Base-by-base conservation (phyloP, 768 basidiomycete species). In the Suillus brevipes region DNA sequence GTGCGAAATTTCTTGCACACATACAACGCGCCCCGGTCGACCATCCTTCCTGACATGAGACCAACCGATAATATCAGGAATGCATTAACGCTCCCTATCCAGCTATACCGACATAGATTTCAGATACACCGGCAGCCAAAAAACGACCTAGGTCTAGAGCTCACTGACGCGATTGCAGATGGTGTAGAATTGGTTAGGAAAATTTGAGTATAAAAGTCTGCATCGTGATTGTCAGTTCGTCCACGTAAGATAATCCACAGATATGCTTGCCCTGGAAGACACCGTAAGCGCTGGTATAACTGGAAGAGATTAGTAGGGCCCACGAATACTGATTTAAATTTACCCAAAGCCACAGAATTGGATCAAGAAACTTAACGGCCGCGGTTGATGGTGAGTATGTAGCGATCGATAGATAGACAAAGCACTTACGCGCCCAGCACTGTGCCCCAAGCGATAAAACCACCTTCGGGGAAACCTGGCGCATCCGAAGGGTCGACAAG, bases 11-110 rank as follows among this genome's bases (percentile, higher is more conserved):
- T 14, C 38, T 61, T 18, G 16, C 31, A 42, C 34, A 63, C 80
- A 25, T 66, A 82, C 82, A 84, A 85, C 71, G 83, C 81, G 43
- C 86, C 86, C 14, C 71, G 77, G 62, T 87, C 86, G 67, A 83
- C 83, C 6, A 81, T 77, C 20, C 79, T 77, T 3, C 86, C 85
- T n/a, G 81, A 77, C 56, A 85, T 68, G 34, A 85, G 70, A 1
- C 84, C 84, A 45, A 77, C 75, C 0, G 80, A 78, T 31, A 85
- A 67, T 6, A 81, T 70, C 12, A 86, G 68, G 61, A 83, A 79
- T 2, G 83, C 68, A 61, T 85, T 83, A 4, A 80, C 74, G 57
- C 84, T 83, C 31, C 85, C 86, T 67, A 87, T 81, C 78, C 78
- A 81, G 8, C 77, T 79, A 62, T 43, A 59, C 38, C n/a, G 53